Conservation (phyloP, 768 basidiomycete genomes). For the Agaricus subrufescens region DNA sequence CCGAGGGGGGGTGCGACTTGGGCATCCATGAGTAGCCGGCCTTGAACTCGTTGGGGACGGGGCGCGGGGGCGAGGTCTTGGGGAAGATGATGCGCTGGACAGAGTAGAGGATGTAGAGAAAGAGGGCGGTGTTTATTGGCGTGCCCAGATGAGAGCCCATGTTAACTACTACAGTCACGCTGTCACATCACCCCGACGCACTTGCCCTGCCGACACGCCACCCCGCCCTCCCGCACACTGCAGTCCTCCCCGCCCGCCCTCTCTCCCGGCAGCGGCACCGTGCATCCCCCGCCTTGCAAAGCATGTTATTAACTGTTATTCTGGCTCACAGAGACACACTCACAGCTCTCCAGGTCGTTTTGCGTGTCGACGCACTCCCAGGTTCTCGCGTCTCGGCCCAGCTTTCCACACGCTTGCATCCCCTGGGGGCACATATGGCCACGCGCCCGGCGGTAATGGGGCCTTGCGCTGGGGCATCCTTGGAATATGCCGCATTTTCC, state of each 20-base stretch:
- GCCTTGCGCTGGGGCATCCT: slow-evolving; percentile 27
- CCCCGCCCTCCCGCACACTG: slow-evolving; percentile 43
- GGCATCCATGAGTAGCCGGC: slow-evolving; percentile 92
- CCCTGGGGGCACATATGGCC: slow-evolving; percentile 32
- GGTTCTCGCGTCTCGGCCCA: slow-evolving; percentile 28
- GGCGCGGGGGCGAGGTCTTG: slow-evolving; percentile 30
- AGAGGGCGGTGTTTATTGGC: slow-evolving; percentile 74
- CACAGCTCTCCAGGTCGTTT: slow-evolving; percentile 49
- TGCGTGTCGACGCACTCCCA: slow-evolving; percentile 49
- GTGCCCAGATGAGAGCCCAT: slow-evolving; percentile 57
- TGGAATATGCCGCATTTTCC: slow-evolving; percentile 37
- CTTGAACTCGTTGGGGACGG: slow-evolving; percentile 67
- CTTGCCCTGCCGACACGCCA: slow-evolving; percentile 38
- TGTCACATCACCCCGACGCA: slow-evolving; percentile 31
- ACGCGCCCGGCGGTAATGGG: slow-evolving; percentile 21
- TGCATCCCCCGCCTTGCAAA: slow-evolving; percentile 43
- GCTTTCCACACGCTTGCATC: slow-evolving; percentile 38
- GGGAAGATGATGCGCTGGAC: slow-evolving; percentile 74
- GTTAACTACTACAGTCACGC: neutral
- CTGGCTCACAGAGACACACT: slow-evolving; percentile 16
- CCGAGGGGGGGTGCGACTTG: slow-evolving; percentile 69
- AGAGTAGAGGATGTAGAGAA: slow-evolving; percentile 75
- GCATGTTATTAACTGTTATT: neutral
- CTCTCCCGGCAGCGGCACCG: slow-evolving; percentile 22
- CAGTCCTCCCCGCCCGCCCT: slow-evolving; percentile 41